Conservation (phyloP, 495 filamentous ascomycete species). For the Aspergillus coremiiformis region DNA sequence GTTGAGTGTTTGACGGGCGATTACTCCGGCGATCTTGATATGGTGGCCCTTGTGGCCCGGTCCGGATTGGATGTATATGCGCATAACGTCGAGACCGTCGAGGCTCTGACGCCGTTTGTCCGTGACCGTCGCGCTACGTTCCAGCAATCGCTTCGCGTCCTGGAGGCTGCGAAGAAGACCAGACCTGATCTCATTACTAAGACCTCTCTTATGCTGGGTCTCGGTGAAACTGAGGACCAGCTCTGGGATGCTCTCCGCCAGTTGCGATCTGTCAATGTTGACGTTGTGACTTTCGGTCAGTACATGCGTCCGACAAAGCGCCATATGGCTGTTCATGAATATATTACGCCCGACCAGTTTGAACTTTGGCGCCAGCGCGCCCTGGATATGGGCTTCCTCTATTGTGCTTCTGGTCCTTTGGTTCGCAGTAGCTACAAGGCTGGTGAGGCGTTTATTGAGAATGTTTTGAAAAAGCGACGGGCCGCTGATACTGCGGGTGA, state of each 20-base stretch:
- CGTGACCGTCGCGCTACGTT: slow-evolving; percentile 87
- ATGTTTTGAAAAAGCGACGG: slow-evolving; percentile 83
- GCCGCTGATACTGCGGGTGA: slow-evolving; percentile 30
- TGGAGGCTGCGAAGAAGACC: slow-evolving; percentile 73
- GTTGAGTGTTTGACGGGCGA: slow-evolving; percentile 97
- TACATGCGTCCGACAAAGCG: slow-evolving; percentile 99
- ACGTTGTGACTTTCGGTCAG: slow-evolving; percentile 96
- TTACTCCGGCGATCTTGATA: slow-evolving; percentile 72
- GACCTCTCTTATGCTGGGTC: slow-evolving; percentile 91
- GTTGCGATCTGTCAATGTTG: slow-evolving; percentile 69
- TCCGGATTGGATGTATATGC: slow-evolving; percentile 95
- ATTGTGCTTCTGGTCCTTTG: slow-evolving; percentile 87
- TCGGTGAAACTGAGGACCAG: slow-evolving; percentile 90
- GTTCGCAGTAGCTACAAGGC: slow-evolving; percentile 95
- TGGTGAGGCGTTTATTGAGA: slow-evolving; percentile 97
- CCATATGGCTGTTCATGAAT: slow-evolving; percentile 92
- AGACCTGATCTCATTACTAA: slow-evolving; percentile 81
- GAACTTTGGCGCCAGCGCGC: slow-evolving; percentile 87
- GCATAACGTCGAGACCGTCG: slow-evolving; percentile 94
- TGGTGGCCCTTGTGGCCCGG: slow-evolving; percentile 71
- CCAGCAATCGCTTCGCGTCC: slow-evolving; percentile 71
- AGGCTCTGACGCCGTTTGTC: slow-evolving; percentile 80
- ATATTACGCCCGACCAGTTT: slow-evolving; percentile 83
- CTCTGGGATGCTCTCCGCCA: slow-evolving; percentile 74
- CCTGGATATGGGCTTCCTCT: slow-evolving; percentile 91